phyloP scores from a whole-genome alignment of 257 asterid genomes.

The Nicotiana tabacum region DNA sequence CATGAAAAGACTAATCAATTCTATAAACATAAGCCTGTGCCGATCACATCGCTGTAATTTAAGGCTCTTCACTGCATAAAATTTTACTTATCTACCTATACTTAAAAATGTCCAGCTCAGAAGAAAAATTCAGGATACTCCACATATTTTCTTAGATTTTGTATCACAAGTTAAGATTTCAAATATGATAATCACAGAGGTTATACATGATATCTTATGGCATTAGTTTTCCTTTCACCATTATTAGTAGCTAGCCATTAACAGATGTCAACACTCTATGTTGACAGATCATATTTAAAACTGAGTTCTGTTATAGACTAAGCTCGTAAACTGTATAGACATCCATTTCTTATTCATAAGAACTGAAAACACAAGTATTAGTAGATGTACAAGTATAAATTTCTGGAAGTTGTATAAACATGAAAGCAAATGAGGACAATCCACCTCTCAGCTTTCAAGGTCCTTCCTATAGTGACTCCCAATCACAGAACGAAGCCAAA shows the following conservation, averaged over 20 bases:
- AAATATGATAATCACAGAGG: background rate
- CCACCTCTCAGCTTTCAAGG: background rate
- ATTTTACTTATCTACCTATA: background rate
- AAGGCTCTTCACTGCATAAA: background rate
- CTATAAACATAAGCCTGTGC: background rate
- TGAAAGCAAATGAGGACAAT: background rate
- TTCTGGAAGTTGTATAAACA: background rate
- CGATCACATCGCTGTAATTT: background rate
- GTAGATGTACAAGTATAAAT: background rate
- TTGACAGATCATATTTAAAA: too few relatives aligned
- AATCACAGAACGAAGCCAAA: background rate
- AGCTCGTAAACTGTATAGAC: background rate
- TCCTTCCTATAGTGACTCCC: background rate
- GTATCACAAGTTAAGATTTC: background rate
- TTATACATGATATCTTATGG: background rate
- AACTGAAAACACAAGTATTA: background rate
- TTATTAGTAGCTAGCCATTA: background rate
- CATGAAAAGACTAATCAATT: background rate
- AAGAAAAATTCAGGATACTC: background rate
- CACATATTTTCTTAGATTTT: background rate
- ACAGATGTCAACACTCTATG: background rate
- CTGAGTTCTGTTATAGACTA: background rate
- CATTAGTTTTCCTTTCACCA: background rate
- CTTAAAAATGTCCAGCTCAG: background rate
- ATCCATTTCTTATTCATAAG: background rate